These are phyloP conservation scores for Ulota crispa DNA, from an alignment of 225 moss, liverwort and hornwort genomes.

Conservation along the genomic window DNA sequence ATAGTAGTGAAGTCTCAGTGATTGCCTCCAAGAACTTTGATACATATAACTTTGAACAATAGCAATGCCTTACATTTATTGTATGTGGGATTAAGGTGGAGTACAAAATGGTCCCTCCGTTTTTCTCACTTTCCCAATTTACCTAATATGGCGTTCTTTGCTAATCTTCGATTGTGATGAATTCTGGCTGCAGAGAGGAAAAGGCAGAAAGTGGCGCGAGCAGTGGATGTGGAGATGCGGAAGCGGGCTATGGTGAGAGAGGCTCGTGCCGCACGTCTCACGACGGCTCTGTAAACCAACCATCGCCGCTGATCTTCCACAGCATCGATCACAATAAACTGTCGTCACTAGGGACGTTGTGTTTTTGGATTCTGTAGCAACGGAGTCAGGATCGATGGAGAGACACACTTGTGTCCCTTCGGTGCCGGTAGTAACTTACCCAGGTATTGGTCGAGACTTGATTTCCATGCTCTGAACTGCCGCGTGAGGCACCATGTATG, in stretches of 20 bases:
- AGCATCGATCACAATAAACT: not conserved
- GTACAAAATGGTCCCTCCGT: too few species aligned
- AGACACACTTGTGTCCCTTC: not conserved
- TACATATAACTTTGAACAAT: too few species aligned
- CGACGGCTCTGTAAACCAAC: conserved; percentile 24
- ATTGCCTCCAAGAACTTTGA: too few species aligned
- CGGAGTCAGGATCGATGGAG: not conserved
- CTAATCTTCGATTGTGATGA: not conserved
- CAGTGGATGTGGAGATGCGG: conserved; percentile 37
- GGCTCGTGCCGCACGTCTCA: conserved; percentile 29
- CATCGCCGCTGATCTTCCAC: not conserved
- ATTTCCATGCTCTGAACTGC: not conserved
- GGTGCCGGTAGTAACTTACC: not conserved
- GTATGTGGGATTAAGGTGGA: too few species aligned
- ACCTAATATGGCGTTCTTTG: not conserved
- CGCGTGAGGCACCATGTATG: not conserved
- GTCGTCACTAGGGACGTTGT: not conserved
- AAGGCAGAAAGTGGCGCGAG: conserved; percentile 54
- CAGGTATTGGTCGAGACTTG: not conserved
- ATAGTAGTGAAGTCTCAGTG: too few species aligned
- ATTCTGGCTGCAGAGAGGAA: conserved; percentile 32
- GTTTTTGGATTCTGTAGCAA: not conserved
- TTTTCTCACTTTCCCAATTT: too few species aligned
- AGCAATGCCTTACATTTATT: too few species aligned
- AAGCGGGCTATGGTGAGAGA: conserved; percentile 41